Conservation (phyloP, 1,284 basidiomycete genomes). For the Trichosporon faecale region DNA sequence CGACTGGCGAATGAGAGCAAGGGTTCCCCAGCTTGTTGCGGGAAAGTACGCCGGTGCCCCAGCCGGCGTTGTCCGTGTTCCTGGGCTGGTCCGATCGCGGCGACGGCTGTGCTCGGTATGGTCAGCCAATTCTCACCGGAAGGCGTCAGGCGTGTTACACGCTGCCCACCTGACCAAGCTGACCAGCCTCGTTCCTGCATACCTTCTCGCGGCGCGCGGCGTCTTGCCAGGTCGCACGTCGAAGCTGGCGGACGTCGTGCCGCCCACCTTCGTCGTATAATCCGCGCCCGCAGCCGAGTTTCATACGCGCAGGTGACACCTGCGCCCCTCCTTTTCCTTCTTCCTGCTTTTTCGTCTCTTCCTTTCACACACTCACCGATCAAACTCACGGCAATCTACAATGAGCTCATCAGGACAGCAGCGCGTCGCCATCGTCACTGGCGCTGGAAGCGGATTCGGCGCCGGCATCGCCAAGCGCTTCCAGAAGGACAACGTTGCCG, state of each 20-base stretch:
- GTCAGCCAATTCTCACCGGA: not conserved
- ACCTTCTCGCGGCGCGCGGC: not conserved
- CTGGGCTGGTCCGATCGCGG: constrained; percentile 1
- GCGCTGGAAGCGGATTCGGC: constrained; percentile 23
- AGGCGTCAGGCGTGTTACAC: not conserved
- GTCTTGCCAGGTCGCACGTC: not conserved
- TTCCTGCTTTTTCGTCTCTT: not conserved
- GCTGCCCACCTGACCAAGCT: not conserved
- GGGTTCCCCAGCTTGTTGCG: not conserved
- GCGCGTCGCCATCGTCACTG: constrained; percentile 24
- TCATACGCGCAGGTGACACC: not conserved
- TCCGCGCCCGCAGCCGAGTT: not conserved
- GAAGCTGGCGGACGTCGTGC: not conserved
- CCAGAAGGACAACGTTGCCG: constrained; percentile 17
- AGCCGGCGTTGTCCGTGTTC: not conserved
- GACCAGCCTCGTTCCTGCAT: not conserved
- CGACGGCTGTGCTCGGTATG: constrained; percentile 2
- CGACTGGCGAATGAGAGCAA: not conserved
- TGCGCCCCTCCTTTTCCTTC: not conserved
- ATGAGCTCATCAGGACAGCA: constrained; percentile 3
- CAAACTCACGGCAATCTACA: not conserved
- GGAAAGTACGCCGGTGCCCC: constrained; percentile 6
- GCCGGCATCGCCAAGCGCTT: constrained; percentile 20
- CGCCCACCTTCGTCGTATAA: not conserved
- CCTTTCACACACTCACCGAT: not conserved